Percentiles rank a stretch among this genome's conserved stretches.
Evolutionary conservation across 495 filamentous ascomycete genomes (phyloP).

Genomic region (Massariosphaeria phaeospora): DNA sequence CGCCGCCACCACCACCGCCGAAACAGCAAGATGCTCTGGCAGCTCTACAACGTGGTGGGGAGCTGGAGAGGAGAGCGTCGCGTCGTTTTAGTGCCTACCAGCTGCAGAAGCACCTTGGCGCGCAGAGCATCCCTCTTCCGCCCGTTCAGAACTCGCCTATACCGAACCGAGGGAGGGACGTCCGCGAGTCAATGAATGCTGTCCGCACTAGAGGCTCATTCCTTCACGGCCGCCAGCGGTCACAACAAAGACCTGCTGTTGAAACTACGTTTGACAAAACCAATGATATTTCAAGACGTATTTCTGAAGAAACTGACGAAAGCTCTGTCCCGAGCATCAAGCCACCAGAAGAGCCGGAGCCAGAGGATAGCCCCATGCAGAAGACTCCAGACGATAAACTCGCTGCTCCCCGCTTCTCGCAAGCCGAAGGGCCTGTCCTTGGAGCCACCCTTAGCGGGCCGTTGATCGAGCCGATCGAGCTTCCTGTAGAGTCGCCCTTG

Average conservation of each 20-base stretch:
- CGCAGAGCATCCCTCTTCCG: constrained; percentile 78
- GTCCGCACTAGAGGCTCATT: constrained; percentile 73
- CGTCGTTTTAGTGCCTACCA: constrained; percentile 92
- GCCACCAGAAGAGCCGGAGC: constrained; percentile 33
- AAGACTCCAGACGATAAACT: constrained; percentile 61
- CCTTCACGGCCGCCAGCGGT: constrained; percentile 59
- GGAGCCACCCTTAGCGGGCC: constrained; percentile 32
- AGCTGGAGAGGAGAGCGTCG: constrained; percentile 89
- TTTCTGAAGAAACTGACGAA: constrained; percentile 56
- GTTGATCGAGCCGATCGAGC: constrained; percentile 20
- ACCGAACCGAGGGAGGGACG: constrained; percentile 83
- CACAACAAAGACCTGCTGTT: constrained; percentile 45
- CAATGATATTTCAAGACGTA: constrained; percentile 50
- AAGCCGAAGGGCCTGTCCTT: constrained; percentile 22
- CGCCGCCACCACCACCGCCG: constrained; percentile 50
- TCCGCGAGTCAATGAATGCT: constrained; percentile 86
- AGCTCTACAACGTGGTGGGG: constrained; percentile 82
- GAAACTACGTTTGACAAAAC: constrained; percentile 60
- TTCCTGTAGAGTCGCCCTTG: constrained; percentile 16
- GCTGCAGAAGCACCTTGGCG: constrained; percentile 85
- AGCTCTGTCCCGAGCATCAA: constrained; percentile 42
- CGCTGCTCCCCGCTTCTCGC: constrained; percentile 40
- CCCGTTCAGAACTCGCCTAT: constrained; percentile 79
- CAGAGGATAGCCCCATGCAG: constrained; percentile 45
- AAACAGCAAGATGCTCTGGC: constrained; percentile 87